Conservation (phyloP, 148 eudicot species). For the Bassia scoparia region DNA sequence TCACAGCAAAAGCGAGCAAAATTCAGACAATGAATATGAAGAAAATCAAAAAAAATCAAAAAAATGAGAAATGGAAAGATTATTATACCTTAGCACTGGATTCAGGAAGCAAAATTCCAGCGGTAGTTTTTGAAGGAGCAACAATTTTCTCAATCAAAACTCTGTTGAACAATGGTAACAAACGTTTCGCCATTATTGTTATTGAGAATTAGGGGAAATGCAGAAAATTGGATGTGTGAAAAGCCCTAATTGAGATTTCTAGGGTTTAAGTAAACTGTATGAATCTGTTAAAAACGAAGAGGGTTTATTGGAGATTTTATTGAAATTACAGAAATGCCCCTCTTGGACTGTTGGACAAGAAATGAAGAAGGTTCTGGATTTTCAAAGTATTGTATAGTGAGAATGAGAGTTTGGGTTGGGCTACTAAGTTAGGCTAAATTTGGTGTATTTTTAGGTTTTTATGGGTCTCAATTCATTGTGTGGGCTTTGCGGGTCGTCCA, state of each 20-base stretch:
- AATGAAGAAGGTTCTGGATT: conserved; percentile 21
- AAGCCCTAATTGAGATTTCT: conserved; percentile 9
- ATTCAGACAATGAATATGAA: neutral
- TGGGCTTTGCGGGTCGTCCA: too few relatives aligned
- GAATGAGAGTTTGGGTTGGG: neutral
- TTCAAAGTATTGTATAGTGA: neutral
- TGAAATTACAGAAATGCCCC: neutral
- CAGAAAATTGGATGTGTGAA: neutral
- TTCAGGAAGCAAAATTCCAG: conserved; percentile 49
- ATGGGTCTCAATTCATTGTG: neutral
- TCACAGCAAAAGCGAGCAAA: neutral
- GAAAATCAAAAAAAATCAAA: neutral
- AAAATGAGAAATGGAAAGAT: neutral
- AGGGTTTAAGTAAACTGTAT: conserved; percentile 25
- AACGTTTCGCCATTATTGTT: conserved; percentile 36
- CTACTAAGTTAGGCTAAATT: neutral
- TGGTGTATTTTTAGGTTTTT: neutral
- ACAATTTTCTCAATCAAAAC: conserved; percentile 46
- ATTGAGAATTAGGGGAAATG: too few relatives aligned
- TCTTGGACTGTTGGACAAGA: neutral
- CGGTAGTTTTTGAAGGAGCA: conserved; percentile 39
- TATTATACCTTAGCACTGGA: conserved; percentile 25
- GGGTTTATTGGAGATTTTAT: conserved; percentile 7
- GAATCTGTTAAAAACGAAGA: neutral
- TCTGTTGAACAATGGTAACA: conserved; percentile 42